phyloP scores from a whole-genome alignment of 2,329 filamentous ascomycete genomes.

The Monosporascus ibericus region DNA sequence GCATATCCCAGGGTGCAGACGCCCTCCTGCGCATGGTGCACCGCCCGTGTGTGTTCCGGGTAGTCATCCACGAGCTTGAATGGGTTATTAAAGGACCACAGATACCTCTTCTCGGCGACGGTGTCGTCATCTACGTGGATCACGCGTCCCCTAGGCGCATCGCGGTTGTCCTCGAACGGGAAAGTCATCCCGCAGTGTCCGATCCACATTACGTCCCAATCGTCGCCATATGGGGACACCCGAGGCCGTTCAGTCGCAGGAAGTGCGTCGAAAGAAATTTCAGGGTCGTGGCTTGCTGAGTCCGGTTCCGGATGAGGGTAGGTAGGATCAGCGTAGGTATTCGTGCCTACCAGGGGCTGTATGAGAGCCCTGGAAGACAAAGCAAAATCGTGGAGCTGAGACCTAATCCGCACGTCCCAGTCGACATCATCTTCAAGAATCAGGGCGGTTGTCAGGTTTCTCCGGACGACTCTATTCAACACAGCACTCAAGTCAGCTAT shows the following conservation, averaged over 20 bases:
- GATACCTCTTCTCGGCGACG: constrained; percentile 23
- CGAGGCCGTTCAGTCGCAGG: constrained; percentile 11
- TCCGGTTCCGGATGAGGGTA: constrained; percentile 12
- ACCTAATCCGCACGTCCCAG: constrained; percentile 38
- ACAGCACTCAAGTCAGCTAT: not conserved
- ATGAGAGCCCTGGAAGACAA: constrained; percentile 11
- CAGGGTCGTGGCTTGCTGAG: constrained; percentile 3
- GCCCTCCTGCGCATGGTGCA: constrained; percentile 32
- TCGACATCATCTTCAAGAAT: constrained; percentile 44
- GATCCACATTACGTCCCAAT: constrained; percentile 46
- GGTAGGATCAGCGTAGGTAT: constrained; percentile 17
- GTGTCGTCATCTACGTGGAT: constrained; percentile 26
- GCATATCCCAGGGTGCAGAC: constrained; percentile 37
- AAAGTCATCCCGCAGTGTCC: constrained; percentile 36
- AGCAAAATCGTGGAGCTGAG: constrained; percentile 30
- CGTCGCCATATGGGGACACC: constrained; percentile 39
- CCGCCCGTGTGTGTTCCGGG: constrained; percentile 34
- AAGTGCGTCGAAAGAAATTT: constrained; percentile 11
- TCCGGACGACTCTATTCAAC: constrained; percentile 32
- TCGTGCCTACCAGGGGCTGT: constrained; percentile 13
- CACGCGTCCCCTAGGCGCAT: constrained; percentile 18
- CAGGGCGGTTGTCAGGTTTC: constrained; percentile 34
- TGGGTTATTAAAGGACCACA: constrained; percentile 26
- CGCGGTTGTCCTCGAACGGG: constrained; percentile 7
- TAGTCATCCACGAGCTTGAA: constrained; percentile 27